Evolutionary conservation across 106 monocot species (phyloP), one percentile per base, ranked within the genome.

Genomic region (Amphibolis antarctica): DNA sequence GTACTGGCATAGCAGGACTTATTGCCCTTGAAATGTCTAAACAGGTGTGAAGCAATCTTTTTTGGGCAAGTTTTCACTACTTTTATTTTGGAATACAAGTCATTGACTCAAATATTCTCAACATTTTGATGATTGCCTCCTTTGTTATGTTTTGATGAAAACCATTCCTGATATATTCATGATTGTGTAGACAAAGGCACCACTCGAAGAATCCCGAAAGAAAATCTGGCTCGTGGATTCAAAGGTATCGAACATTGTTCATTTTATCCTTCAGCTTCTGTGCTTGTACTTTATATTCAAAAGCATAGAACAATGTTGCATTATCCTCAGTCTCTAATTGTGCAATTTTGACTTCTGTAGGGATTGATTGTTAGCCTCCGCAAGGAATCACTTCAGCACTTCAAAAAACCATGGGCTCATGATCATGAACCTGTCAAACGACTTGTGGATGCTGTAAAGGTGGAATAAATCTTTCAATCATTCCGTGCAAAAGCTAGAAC

Each of bases 151-250:
- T 61, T 11, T 10, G 17, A 3, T 24, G 21, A 20, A 61, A 42
- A 27, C 1, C 14, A 61, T 21, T 44, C 14, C 9, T 17, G 6
- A 44, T 43, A 19, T 22, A 30, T 12, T 28, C 46, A 43, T 42
- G 55, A 58, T 7, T 19, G 44, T 64, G 69, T 74, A 93, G 93
- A 85, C 93, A 59, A 80, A 80, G 46, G 48, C 72, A 58, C 75
- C 96, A 29, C 0, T 91, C 12, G 86, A 87, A 76, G 96, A 98
- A 76, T 55, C 70, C 21, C 81, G 96, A 25, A 98, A 86, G 80
- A 98, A 82, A 66, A 84, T 98, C 64, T 98, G 90, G 90, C 81
- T 98, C 60, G 90, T 98, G 25, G 96, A 98, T 75, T 98, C 96
- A 22, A 98, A 81, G 90, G 96, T 91, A 72, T 28, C 57, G 19